Percentiles rank a stretch among this genome's conserved stretches.
phyloP scores from a whole-genome alignment of 306 rosid species.

The Lathyrus oleraceus region DNA sequence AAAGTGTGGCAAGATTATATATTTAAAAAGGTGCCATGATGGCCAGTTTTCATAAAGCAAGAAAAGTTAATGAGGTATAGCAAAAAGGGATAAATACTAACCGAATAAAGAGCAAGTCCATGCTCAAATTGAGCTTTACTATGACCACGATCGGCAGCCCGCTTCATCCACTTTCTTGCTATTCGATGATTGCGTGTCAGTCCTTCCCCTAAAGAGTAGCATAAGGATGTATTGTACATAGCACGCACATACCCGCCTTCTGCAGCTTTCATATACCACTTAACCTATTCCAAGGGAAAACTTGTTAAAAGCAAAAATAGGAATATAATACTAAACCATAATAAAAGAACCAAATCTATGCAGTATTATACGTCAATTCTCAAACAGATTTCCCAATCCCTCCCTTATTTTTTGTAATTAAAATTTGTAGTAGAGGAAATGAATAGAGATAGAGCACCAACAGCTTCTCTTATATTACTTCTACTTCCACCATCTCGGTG shows the following conservation, averaged over 20 bases:
- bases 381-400: constrained; percentile 6
- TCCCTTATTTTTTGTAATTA: neutral
- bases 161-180: constrained; percentile 90
- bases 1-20: neutral
- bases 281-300: constrained; percentile 54
- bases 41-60: neutral
- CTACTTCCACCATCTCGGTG: constrained; percentile 61
- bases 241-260: constrained; percentile 85
- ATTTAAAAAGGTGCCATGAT: neutral
- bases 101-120: constrained; percentile 77
- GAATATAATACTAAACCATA: constrained; percentile 8
- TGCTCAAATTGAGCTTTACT: constrained; percentile 87
- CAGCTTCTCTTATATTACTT: constrained; percentile 63
- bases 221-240: constrained; percentile 79
- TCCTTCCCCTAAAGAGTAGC: constrained; percentile 82
- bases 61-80: constrained; percentile 10
- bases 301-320: constrained; percentile 26
- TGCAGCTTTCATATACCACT: constrained; percentile 89
- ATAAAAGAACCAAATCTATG: constrained; percentile 5
- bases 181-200: constrained; percentile 51
- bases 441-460: constrained; percentile 51
- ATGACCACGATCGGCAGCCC: constrained; percentile 88
- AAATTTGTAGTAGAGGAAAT: constrained; percentile 29
- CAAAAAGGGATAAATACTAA: constrained; percentile 40
- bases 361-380: constrained; percentile 12